These are phyloP conservation scores for Linderniella brevidens DNA, from an alignment of 257 asterid genomes.

Conservation along the genomic window DNA sequence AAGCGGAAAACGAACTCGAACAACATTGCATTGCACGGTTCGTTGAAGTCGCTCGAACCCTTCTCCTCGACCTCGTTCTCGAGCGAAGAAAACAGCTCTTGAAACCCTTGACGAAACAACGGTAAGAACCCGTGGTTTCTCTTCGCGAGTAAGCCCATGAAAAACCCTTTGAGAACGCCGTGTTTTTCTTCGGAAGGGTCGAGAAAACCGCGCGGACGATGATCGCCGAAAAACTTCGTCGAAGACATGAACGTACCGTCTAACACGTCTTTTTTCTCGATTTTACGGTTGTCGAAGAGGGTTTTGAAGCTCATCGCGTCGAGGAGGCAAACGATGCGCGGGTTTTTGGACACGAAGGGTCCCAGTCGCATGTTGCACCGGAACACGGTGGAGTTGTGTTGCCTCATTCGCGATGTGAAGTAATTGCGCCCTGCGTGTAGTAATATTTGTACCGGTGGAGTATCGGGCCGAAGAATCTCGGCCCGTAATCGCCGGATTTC, in stretches of 20 bases:
- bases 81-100: constrained; percentile 25
- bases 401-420: background rate
- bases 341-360: constrained; percentile 39
- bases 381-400: background rate
- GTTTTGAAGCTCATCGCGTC: constrained; percentile 67
- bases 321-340: constrained; percentile 52
- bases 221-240: constrained; percentile 59
- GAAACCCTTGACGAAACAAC: constrained; percentile 27
- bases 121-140: constrained; percentile 54
- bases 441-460: no score
- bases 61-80: constrained; percentile 33
- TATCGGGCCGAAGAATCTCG: no score
- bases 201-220: constrained; percentile 45
- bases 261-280: constrained; percentile 66
- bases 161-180: constrained; percentile 34
- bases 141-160: constrained; percentile 34
- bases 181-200: constrained; percentile 76
- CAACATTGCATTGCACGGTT: constrained; percentile 47
- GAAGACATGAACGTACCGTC: constrained; percentile 79
- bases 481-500: no score
- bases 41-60: constrained; percentile 35
- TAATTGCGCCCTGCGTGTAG: no score
- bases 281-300: constrained; percentile 47
- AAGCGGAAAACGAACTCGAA: constrained; percentile 46
- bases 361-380: constrained; percentile 43